Base-by-base conservation (phyloP, 768 basidiomycete genomes). In the Goffeauzyma gilvescens region DNA sequence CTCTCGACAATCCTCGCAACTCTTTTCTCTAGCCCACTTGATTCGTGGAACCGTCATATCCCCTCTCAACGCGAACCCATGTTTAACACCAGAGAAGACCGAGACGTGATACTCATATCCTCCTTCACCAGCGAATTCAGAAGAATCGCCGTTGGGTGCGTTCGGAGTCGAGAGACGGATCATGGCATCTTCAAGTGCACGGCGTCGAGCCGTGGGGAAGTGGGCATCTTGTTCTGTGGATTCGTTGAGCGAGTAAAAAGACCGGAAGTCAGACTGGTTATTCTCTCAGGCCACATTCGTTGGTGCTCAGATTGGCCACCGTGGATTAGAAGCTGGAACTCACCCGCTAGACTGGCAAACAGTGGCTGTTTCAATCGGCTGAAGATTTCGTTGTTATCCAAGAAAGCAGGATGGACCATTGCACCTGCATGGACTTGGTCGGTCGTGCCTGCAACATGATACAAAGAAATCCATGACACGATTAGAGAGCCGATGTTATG, bases 331-430 rank as follows among this genome's bases (percentile, higher is more conserved):
- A n/a, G 26, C 8, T 14, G 6, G 20, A 17, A 27, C 44, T n/a
- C 42, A 46, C 49, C 49, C n/a, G 49, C 49, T 12, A 50, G 30
- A n/a, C 44, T 42, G 23, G 38, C 43, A 25, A 55, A 51, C 4
- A 58, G 41, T 4, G 54, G 56, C 26, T 52, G 44, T 45, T 47
- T 49, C 32, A 58, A 38, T 15, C 49, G 46, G 25, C 39, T 28
- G 44, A 58, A 55, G 17, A 46, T 36, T 13, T 49, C 42, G 23
- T 58, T 54, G 31, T 49, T 45, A 13, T 46, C 38, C 13, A 53
- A 37, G 32, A 49, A 45, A 9, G 54, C 54, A 9, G 56, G 56
- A 32, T 58, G 56, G 13, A 50, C 51, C 41, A 58, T 48, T 2
- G 54, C 50, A 35, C 54, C 42, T 23, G 49, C 49, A 32, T 37